phyloP scores from a whole-genome alignment of 805 yeast genomes.

The Pichia cephalocereana region DNA sequence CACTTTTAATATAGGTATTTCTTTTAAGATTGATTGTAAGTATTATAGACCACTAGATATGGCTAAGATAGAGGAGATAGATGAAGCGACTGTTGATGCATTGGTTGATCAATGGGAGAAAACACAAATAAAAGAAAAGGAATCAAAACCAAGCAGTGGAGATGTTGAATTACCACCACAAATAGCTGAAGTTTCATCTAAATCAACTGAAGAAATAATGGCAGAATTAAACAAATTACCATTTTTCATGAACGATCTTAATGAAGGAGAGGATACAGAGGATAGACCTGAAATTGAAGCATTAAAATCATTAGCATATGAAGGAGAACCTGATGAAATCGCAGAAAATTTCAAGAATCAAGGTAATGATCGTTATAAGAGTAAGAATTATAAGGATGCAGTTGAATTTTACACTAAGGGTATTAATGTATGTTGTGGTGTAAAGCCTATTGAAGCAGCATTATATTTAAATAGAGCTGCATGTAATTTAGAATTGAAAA shows the following conservation, averaged over 20 bases:
- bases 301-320: constrained; percentile 81
- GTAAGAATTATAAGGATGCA: constrained; percentile 67
- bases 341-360: constrained; percentile 86
- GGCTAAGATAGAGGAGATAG: constrained; percentile 25
- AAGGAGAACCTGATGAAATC: constrained; percentile 89
- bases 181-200: constrained; percentile 50
- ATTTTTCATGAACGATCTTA: constrained; percentile 85
- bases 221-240: constrained; percentile 77
- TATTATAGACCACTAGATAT: constrained; percentile 6
- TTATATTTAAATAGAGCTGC: constrained; percentile 82
- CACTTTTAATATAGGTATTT: too few relatives aligned
- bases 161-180: constrained; percentile 82
- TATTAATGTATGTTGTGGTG: constrained; percentile 57
- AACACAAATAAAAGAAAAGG: not conserved
- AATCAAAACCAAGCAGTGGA: too few relatives aligned
- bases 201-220: constrained; percentile 68
- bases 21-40: too few relatives aligned
- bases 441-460: constrained; percentile 45
- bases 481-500: constrained; percentile 76
- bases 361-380: constrained; percentile 80
- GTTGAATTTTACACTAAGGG: constrained; percentile 74
- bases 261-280: constrained; percentile 60
- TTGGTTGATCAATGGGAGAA: constrained; percentile 27
- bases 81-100: constrained; percentile 13
- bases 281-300: constrained; percentile 77